These are phyloP conservation scores for Penicillium sp. DNA, from an alignment of 2,329 filamentous ascomycete species.

Conservation along the genomic window DNA sequence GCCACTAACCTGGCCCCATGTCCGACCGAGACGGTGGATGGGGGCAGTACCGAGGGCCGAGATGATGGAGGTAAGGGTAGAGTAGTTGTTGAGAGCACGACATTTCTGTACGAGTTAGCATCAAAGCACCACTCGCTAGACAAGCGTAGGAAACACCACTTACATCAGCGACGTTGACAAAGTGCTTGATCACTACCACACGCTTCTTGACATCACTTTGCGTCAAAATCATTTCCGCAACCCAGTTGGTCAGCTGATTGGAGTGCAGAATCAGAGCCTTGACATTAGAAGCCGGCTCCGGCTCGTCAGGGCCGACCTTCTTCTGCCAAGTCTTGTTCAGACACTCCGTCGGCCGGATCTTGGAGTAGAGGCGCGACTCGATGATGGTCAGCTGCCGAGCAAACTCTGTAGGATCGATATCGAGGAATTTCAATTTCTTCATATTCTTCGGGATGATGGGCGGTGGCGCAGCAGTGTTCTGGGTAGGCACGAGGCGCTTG, in stretches of 20 bases:
- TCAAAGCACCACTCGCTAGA: neutral
- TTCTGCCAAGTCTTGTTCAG: slow-evolving; percentile 99
- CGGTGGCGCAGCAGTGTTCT: slow-evolving; percentile 77
- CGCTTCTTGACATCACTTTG: slow-evolving; percentile 94
- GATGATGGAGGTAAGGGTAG: slow-evolving; percentile 95
- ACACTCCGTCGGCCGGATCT: slow-evolving; percentile 94
- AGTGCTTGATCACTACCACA: slow-evolving; percentile 97
- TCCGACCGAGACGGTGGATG: slow-evolving; percentile 88
- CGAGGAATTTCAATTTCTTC: slow-evolving; percentile 98
- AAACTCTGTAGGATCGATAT: slow-evolving; percentile 95
- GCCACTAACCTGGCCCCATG: too few species aligned
- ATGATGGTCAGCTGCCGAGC: slow-evolving; percentile 97
- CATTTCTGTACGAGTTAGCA: slow-evolving; percentile 69
- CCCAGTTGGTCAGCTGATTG: slow-evolving; percentile 99
- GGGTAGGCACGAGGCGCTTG: slow-evolving; percentile 82
- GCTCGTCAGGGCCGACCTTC: slow-evolving; percentile 72
- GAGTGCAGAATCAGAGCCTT: slow-evolving; percentile 96
- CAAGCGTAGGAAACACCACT: slow-evolving; percentile 8
- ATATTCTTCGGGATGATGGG: slow-evolving; percentile 98
- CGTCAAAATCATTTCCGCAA: slow-evolving; percentile 96
- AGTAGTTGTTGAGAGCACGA: slow-evolving; percentile 91
- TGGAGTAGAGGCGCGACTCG: slow-evolving; percentile 89
- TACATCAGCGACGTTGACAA: slow-evolving; percentile 94
- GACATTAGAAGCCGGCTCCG: slow-evolving; percentile 86
- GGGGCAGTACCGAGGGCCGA: slow-evolving; percentile 92